A percentile compares a stretch with the other conserved stretches of the same genome.
These are phyloP conservation scores for Tremella fuciformis DNA, from an alignment of 768 basidiomycete species.

Conservation along the genomic window DNA sequence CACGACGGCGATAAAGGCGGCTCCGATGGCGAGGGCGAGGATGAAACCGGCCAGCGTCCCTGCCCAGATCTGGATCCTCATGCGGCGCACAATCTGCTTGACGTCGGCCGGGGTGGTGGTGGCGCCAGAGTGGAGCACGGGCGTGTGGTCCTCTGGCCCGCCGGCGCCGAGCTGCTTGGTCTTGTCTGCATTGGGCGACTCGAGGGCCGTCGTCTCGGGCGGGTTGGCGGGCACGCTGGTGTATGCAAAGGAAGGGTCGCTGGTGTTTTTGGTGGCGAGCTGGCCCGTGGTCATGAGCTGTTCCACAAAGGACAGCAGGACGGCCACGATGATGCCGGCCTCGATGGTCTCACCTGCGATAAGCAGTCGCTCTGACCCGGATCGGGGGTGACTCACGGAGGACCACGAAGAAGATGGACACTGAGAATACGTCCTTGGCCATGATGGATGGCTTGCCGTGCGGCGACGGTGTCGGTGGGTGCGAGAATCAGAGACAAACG, in stretches of 20 bases:
- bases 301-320: slow-evolving; percentile 85
- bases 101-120: slow-evolving; percentile 2
- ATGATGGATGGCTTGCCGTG: slow-evolving; percentile 52
- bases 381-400: slow-evolving; percentile 58
- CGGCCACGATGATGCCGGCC: slow-evolving; percentile 85
- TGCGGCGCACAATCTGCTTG: slow-evolving; percentile 56
- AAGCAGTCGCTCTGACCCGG: neutral
- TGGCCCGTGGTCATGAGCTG: slow-evolving; percentile 56
- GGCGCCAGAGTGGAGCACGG: neutral
- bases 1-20: slow-evolving; percentile 79
- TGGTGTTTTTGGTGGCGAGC: slow-evolving; percentile 10
- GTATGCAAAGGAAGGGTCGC: slow-evolving; percentile 2
- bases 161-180: neutral
- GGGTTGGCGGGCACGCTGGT: slow-evolving; percentile 3
- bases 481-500: neutral
- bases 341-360: slow-evolving; percentile 70
- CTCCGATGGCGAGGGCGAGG: slow-evolving; percentile 77
- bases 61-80: slow-evolving; percentile 71
- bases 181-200: slow-evolving; percentile 2
- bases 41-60: slow-evolving; percentile 72
- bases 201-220: slow-evolving; percentile 1
- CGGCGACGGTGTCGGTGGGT: too few relatives aligned
- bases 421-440: slow-evolving; percentile 74
- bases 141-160: neutral
- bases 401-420: slow-evolving; percentile 94